Evolutionary conservation across 1,284 basidiomycete genomes (phyloP), one percentile per base, ranked within the genome.

Genomic region (Tilletia caries): DNA sequence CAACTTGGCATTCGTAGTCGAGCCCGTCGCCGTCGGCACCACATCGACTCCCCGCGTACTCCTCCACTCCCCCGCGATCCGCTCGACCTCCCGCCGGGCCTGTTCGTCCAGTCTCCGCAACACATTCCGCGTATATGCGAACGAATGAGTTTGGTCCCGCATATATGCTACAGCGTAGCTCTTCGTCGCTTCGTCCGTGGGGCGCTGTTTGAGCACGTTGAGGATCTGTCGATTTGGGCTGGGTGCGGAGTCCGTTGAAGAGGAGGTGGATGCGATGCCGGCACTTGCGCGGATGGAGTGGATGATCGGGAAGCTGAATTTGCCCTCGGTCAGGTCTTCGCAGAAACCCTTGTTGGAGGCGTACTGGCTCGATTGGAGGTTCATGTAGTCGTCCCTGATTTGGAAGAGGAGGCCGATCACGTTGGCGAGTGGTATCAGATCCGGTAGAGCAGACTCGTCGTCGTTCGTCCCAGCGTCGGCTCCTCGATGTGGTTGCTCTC

Each of bases 381-480:
- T 98, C 91, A 96, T 92, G 71, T 95, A 93, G 82, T 99, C 95
- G 82, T 99, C 96, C 29, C 95, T 87, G 75, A 99, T 96, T 83
- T 98, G 96, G 83, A 95, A 98, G 79, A 90, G 92, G 18, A 98
- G 88, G 1, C 95, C 93, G 73, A 98, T 91, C 12, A 98, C 87
- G 82, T 97, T 97, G 69, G 95, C 92, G 1, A 98, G 87, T 0
- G 94, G 93, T 0, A 97, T 64, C 2, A 70, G 58, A 20, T 75
- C 72, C 27, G 67, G 70, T 18, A 62, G 1, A 25, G 70, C 34
- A 18, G 32, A 20, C 23, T n/a, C 3, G 20, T 48, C 44, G n/a
- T 12, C 32, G 20, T 27, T 20, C 5, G 8, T 20, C 32, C 5
- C 64, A n/a, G 29, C 3, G 64, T 10, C 32, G 33, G n/a, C 3